These are phyloP conservation scores for Puccinellia tenuiflora DNA, from an alignment of 176 grass and related monocot genomes.

Conservation along the genomic window DNA sequence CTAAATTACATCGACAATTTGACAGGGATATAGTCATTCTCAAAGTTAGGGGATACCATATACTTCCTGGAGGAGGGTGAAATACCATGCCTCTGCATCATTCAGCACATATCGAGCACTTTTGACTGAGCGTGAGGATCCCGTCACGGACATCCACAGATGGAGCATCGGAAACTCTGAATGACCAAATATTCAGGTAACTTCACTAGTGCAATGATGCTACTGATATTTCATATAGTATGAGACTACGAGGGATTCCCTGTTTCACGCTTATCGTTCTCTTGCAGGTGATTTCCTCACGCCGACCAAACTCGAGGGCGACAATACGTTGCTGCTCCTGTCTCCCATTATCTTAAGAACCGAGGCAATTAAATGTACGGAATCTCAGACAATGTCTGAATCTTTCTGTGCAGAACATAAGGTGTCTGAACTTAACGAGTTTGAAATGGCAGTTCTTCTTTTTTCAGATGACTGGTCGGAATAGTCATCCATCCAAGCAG, in stretches of 20 bases:
- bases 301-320: slow-evolving; percentile 45
- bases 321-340: slow-evolving; percentile 49
- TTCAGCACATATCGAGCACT: slow-evolving; percentile 72
- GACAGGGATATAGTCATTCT: slow-evolving; percentile 85
- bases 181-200: slow-evolving; percentile 58
- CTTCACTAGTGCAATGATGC: not conserved
- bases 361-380: slow-evolving; percentile 68
- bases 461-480: slow-evolving; percentile 66
- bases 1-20: not conserved
- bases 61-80: slow-evolving; percentile 76
- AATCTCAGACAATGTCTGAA: not conserved
- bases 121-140: slow-evolving; percentile 64
- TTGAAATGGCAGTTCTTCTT: not conserved
- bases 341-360: slow-evolving; percentile 52
- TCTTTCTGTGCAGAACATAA: not conserved
- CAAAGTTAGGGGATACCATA: slow-evolving; percentile 86
- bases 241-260: not conserved
- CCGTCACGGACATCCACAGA: slow-evolving; percentile 71
- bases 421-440: not conserved
- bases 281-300: slow-evolving; percentile 62
- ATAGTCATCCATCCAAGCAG: slow-evolving; percentile 58
- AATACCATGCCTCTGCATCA: slow-evolving; percentile 51
- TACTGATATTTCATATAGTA: not conserved
- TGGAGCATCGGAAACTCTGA: slow-evolving; percentile 40
- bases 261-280: not conserved